Percentiles rank a stretch among this genome's conserved stretches.
phyloP scores from a whole-genome alignment of 1,284 basidiomycete species.

The Pascua sp. region DNA sequence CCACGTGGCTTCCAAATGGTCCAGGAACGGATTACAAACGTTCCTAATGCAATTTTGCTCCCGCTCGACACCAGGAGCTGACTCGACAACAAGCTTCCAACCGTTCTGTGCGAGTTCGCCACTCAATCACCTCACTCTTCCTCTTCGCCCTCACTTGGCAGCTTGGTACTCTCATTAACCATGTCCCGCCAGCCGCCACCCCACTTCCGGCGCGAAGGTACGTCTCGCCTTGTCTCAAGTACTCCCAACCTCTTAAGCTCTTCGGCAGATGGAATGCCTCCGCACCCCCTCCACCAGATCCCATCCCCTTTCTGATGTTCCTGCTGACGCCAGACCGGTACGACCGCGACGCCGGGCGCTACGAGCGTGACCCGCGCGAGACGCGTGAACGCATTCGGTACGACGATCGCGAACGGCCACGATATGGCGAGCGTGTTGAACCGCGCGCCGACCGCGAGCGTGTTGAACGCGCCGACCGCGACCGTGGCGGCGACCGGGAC shows the following conservation, averaged over 20 bases:
- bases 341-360: background rate
- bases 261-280: background rate
- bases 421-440: constrained; percentile 7
- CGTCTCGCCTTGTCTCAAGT: background rate
- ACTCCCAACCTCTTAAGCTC: background rate
- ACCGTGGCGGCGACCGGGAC: constrained; percentile 35
- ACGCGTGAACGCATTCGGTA: background rate
- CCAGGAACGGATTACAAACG: no score
- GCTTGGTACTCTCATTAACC: no score
- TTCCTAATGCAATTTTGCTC: no score
- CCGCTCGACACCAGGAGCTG: no score
- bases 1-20: no score
- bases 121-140: no score
- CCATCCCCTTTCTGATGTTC: background rate
- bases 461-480: constrained; percentile 28
- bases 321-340: background rate
- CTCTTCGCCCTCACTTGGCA: no score
- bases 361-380: constrained; percentile 3
- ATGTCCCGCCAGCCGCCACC: no score
- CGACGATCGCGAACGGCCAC: constrained; percentile 1
- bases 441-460: constrained; percentile 1
- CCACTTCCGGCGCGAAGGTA: background rate
- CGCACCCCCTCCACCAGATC: background rate
- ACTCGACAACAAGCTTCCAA: no score
- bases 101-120: no score